These are phyloP conservation scores for Lactifluus hygrophoroides DNA, from an alignment of 768 basidiomycete genomes.

Conservation along the genomic window DNA sequence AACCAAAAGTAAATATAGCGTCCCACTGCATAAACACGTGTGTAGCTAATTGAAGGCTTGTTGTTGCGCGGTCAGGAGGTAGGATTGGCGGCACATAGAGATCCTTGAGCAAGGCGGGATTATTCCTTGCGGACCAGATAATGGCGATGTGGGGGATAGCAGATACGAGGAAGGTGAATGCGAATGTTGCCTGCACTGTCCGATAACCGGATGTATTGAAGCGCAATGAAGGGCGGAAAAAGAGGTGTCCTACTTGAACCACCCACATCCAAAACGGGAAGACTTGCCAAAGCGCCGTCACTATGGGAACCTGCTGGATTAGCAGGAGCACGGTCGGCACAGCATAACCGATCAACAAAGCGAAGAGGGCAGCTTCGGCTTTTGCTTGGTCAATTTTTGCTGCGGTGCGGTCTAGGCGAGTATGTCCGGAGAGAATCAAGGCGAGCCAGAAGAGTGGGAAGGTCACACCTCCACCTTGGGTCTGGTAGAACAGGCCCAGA, in stretches of 20 bases:
- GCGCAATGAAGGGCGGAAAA: conserved; percentile 12
- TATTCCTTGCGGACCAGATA: background rate
- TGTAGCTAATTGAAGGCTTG: background rate
- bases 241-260: conserved; percentile 4
- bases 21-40: conserved; percentile 16
- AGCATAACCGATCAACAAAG: conserved; percentile 6
- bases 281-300: conserved; percentile 17
- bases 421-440: conserved; percentile 10
- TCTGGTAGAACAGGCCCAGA: conserved; percentile 11
- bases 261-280: conserved; percentile 14
- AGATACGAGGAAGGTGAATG: conserved; percentile 11
- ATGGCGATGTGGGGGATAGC: conserved; percentile 8
- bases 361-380: conserved; percentile 17
- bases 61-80: background rate
- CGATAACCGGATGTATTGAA: conserved; percentile 11
- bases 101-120: conserved; percentile 1
- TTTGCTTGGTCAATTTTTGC: conserved; percentile 16
- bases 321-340: conserved; percentile 10
- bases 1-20: conserved; percentile 3
- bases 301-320: conserved; percentile 8
- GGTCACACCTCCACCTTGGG: conserved; percentile 2
- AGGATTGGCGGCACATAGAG: conserved; percentile 9
- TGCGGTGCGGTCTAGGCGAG: background rate
- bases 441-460: conserved; percentile 15
- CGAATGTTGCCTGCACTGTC: conserved; percentile 11